Evolutionary conservation across 768 basidiomycete species (phyloP).

Genomic region (Xerocomus spinulosus): DNA sequence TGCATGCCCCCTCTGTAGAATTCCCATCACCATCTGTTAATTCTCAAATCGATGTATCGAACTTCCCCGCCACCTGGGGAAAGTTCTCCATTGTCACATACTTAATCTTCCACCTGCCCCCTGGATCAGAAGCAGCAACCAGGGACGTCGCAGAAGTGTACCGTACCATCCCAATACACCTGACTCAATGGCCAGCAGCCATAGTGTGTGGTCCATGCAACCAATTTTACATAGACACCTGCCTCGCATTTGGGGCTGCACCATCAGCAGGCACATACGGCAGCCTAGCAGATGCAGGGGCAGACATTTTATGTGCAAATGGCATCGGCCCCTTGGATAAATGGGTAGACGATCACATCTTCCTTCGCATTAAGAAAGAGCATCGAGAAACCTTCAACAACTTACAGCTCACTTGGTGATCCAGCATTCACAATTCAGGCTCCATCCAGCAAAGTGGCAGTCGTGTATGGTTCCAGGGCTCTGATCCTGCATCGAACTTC

Average conservation of each 20-base stretch:
- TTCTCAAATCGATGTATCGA: background rate
- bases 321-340: background rate
- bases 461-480: background rate
- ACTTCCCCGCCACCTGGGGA: background rate
- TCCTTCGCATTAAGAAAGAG: background rate
- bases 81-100: background rate
- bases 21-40: background rate
- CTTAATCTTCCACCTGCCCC: background rate
- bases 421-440: too few species aligned
- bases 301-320: background rate
- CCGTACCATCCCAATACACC: background rate
- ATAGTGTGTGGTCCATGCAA: background rate
- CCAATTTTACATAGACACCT: background rate
- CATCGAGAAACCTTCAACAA: background rate
- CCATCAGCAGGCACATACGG: background rate
- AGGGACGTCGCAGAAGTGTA: background rate
- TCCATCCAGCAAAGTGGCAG: background rate
- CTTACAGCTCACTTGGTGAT: too few species aligned
- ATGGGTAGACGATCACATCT: background rate
- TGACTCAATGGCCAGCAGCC: background rate
- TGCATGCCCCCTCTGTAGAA: rapidly evolving
- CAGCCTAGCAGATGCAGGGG: background rate
- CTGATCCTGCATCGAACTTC: too few species aligned
- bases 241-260: background rate
- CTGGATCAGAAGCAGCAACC: background rate